Percentiles rank a stretch among this genome's conserved stretches.
These are phyloP conservation scores for Paracorniculantispora psalliotae DNA, from an alignment of 2,329 filamentous ascomycete genomes.

Conservation along the genomic window DNA sequence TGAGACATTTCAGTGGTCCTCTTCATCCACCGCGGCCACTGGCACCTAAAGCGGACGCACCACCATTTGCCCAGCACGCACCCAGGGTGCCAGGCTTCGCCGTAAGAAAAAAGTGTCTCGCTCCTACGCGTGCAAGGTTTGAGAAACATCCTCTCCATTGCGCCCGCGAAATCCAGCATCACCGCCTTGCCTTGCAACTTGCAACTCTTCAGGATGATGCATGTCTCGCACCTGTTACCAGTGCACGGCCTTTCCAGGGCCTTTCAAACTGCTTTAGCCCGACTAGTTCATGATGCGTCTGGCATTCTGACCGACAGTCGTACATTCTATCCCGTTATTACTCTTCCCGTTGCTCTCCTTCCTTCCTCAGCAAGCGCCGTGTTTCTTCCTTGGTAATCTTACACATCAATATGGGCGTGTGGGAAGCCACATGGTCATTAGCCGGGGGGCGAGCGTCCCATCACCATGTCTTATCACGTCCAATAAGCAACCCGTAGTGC, in stretches of 20 bases:
- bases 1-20: constrained; percentile 10
- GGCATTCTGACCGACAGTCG: no score
- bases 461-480: no score
- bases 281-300: background rate
- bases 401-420: background rate
- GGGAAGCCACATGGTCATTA: constrained; percentile 2
- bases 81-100: no score
- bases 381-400: background rate
- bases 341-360: background rate
- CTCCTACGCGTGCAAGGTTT: no score
- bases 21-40: background rate
- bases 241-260: no score
- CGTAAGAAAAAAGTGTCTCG: no score
- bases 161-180: background rate
- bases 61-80: no score
- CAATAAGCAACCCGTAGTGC: no score
- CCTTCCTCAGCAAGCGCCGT: no score
- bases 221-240: background rate
- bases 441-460: background rate
- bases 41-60: constrained; percentile 4
- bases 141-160: no score
- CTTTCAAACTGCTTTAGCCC: no score
- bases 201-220: background rate
- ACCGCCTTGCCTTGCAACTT: background rate
- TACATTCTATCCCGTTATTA: background rate